Conservation (phyloP, 169 alveolate species). For the Plasmodium yoelii region DNA sequence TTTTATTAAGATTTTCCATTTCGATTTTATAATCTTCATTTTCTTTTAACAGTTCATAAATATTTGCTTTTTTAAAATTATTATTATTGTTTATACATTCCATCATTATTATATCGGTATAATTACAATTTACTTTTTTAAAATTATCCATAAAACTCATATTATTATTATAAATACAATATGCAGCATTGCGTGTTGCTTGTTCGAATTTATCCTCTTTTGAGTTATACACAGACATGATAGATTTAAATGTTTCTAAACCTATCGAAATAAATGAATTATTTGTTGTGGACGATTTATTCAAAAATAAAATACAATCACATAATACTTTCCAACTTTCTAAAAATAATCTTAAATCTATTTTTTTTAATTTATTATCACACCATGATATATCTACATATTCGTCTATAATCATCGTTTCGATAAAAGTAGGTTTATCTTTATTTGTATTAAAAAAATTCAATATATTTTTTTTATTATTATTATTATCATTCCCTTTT, state of each 20-base stretch:
- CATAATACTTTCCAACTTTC: constrained; percentile 71
- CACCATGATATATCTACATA: constrained; percentile 62
- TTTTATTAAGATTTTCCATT: constrained; percentile 65
- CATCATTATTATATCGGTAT: constrained; percentile 36
- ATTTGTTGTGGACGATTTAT: constrained; percentile 68
- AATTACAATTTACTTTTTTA: constrained; percentile 29
- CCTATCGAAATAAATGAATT: constrained; percentile 71
- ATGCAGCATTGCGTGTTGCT: constrained; percentile 57
- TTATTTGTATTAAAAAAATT: background rate
- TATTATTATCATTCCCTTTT: background rate
- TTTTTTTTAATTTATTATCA: constrained; percentile 48
- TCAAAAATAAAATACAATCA: constrained; percentile 51
- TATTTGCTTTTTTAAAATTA: constrained; percentile 26
- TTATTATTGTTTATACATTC: constrained; percentile 17
- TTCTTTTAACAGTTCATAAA: constrained; percentile 49
- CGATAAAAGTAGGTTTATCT: constrained; percentile 11
- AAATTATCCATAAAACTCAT: constrained; percentile 50
- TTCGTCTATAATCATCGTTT: constrained; percentile 50
- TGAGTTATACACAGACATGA: constrained; percentile 55
- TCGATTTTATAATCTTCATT: constrained; percentile 47
- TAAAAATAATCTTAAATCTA: constrained; percentile 45
- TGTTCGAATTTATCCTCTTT: constrained; percentile 51
- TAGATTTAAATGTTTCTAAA: constrained; percentile 43
- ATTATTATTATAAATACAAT: constrained; percentile 71
- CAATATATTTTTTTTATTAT: background rate